Percentiles rank a stretch among this genome's conserved stretches.
Evolutionary conservation across 768 basidiomycete species (phyloP).

Genomic region (Mycena albidolilacea): DNA sequence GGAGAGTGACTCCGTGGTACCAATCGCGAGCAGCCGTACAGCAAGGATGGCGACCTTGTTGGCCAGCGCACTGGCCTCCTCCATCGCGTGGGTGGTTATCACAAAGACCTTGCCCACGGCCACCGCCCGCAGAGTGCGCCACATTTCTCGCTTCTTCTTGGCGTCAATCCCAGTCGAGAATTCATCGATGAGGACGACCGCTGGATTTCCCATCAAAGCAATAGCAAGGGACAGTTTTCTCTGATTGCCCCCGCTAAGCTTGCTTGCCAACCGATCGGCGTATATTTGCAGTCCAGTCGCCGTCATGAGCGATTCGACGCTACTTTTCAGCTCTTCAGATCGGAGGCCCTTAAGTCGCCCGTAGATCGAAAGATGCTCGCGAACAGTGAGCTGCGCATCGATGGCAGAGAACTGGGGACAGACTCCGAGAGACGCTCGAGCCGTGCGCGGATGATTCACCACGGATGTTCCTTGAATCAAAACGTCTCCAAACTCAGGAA

Average conservation of each 20-base stretch:
- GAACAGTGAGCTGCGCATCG: constrained; percentile 82
- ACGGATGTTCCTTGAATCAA: constrained; percentile 78
- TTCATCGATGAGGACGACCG: constrained; percentile 86
- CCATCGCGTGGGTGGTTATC: constrained; percentile 87
- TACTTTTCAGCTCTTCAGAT: constrained; percentile 63
- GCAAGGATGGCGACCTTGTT: constrained; percentile 85
- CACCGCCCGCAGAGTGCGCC: constrained; percentile 78
- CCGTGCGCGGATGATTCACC: constrained; percentile 71
- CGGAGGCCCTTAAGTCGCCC: constrained; percentile 80
- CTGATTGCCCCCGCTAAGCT: constrained; percentile 85
- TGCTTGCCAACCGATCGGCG: constrained; percentile 80
- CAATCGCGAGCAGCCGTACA: constrained; percentile 78
- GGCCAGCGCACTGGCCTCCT: constrained; percentile 85
- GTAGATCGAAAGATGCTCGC: constrained; percentile 82
- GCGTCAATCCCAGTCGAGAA: constrained; percentile 89
- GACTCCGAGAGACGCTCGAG: constrained; percentile 81
- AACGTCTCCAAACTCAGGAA: constrained; percentile 79
- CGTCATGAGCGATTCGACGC: constrained; percentile 69
- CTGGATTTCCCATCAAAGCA: constrained; percentile 82
- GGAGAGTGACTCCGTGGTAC: constrained; percentile 74
- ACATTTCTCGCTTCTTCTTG: constrained; percentile 89
- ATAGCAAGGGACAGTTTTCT: constrained; percentile 84
- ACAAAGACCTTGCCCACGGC: constrained; percentile 75
- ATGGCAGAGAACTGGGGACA: constrained; percentile 91
- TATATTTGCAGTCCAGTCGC: constrained; percentile 73